Evolutionary conservation across 106 monocot species (phyloP), one percentile per base, ranked within the genome.

Genomic region (Dioscorea alata): DNA sequence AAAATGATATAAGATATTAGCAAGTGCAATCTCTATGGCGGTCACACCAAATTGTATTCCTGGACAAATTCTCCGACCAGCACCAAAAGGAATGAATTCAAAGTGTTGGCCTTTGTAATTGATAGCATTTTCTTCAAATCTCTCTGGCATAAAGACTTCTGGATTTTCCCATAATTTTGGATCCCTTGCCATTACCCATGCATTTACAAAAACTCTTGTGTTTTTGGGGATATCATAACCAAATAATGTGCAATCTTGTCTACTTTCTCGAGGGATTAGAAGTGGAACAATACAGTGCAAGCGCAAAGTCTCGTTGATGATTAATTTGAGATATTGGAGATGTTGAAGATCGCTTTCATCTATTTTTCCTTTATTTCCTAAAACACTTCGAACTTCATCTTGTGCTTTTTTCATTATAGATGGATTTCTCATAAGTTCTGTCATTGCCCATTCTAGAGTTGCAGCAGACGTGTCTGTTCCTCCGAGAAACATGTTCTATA

Each of bases 171-270:
- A 83, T 8, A 0, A 6, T 18, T 49, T 23, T 12, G 74, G 57
- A 14, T 83, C 83, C 23, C 16, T 79, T 7, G 65, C 52, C 4
- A 83, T 75, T 2, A 67, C 71, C 28, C 8, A 5, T 0, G 68
- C 72, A 34, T 83, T 83, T n/a, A 83, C 50, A 19, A 75, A 58
- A 19, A 83, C 71, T 23, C 71, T 54, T 2, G 78, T 75, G n/a
- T 61, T 68, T 6, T 49, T 15, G 0, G 74, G 83, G 12, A 78
- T 75, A 4, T 65, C 74, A 52, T 74, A 83, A 48, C 74, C 83
- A 20, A 54, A 14, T 8, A 74, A 57, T n/a, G 4, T 67, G 49
- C 66, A 57, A 2, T 48, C 13, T 48, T 62, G 57, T 19, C 13
- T 34, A 13, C 74, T 71, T 71, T 78, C 71, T 16, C 74, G 57